These are phyloP conservation scores for Daucus carota DNA, from an alignment of 129 eudicot species.

Conservation along the genomic window DH1_v3.0 NC_030386.2:39746501-39747000, in stretches of 20 bases:
- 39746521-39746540: background rate
- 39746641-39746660: too few relatives aligned
- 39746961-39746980: background rate
- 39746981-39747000: background rate
- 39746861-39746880: too few relatives aligned
- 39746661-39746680: background rate
- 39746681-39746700: background rate
- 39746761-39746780: too few relatives aligned
- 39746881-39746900: too few relatives aligned
- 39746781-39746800: too few relatives aligned
- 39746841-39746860: too few relatives aligned
- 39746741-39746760: too few relatives aligned
- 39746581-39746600: background rate
- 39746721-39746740: background rate
- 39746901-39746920: background rate
- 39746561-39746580: background rate
- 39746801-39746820: too few relatives aligned
- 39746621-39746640: background rate
- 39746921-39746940: background rate
- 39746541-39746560: background rate
- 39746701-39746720: background rate
- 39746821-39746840: too few relatives aligned
- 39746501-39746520: background rate
- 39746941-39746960: background rate
- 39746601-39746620: background rate